Percentiles rank a stretch among this genome's conserved stretches.
These are phyloP conservation scores for Protomyces inouyei DNA, from an alignment of 1,139 yeast species.

Conservation along the genomic window DNA sequence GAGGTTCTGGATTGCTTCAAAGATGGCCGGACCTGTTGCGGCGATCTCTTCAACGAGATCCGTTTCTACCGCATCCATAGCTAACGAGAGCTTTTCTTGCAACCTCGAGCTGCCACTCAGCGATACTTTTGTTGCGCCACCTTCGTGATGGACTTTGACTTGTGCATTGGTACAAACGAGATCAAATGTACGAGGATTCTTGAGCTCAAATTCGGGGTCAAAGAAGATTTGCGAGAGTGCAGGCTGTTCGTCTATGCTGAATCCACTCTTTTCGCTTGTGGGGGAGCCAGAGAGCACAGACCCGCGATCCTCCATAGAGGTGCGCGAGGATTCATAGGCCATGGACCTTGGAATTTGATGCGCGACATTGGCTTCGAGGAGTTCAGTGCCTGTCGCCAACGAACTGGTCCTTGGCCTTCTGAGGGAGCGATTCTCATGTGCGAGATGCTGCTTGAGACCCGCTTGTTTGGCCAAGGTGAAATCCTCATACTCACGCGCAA, in stretches of 20 bases:
- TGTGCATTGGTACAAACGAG: slow-evolving; percentile 59
- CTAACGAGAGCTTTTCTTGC: slow-evolving; percentile 78
- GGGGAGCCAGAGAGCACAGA: slow-evolving; percentile 16
- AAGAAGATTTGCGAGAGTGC: slow-evolving; percentile 52
- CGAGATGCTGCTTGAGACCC: slow-evolving; percentile 18
- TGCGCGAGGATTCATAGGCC: slow-evolving; percentile 22
- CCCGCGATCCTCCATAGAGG: slow-evolving; percentile 14
- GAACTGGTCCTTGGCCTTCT: slow-evolving; percentile 10
- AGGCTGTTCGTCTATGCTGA: slow-evolving; percentile 25
- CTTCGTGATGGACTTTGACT: slow-evolving; percentile 39
- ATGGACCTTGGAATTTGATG: slow-evolving; percentile 10
- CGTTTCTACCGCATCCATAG: slow-evolving; percentile 78
- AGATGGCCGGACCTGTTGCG: slow-evolving; percentile 75
- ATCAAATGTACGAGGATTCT: slow-evolving; percentile 80
- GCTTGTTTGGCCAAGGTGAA: slow-evolving; percentile 18
- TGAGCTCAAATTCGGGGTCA: slow-evolving; percentile 66
- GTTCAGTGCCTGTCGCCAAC: slow-evolving; percentile 9
- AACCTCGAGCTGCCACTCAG: slow-evolving; percentile 47
- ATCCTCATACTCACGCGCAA: slow-evolving; percentile 52
- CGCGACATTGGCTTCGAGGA: slow-evolving; percentile 8
- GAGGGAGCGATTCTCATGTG: slow-evolving; percentile 2
- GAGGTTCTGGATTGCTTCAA: slow-evolving; percentile 75
- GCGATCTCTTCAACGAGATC: slow-evolving; percentile 78
- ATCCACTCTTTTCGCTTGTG: slow-evolving; percentile 30
- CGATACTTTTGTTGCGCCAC: slow-evolving; percentile 34